Percentiles rank a stretch among this genome's conserved stretches.
phyloP scores from a whole-genome alignment of 2,329 filamentous ascomycete genomes.

The Trichoderma citrinoviride region DNA sequence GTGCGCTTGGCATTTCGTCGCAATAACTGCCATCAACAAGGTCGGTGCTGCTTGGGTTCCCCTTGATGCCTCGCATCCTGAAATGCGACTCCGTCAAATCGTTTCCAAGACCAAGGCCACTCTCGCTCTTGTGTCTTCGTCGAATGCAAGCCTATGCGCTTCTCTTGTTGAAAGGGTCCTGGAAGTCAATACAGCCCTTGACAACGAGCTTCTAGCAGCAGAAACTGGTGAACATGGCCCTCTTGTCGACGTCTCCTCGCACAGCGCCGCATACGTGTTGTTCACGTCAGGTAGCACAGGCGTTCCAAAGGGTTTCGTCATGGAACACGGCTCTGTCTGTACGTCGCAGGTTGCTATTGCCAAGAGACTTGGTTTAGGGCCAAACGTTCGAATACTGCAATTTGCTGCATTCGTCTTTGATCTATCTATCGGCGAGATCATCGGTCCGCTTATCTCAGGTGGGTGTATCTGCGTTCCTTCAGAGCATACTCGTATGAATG shows the following conservation, averaged over 20 bases:
- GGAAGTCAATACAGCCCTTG: conserved; percentile 6
- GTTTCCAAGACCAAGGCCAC: conserved; percentile 13
- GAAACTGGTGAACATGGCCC: background rate
- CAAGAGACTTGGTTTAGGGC: background rate
- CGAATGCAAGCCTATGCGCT: conserved; percentile 24
- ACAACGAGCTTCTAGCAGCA: background rate
- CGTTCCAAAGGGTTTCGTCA: conserved; percentile 14
- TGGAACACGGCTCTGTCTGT: conserved; percentile 18
- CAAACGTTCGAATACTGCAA: conserved; percentile 16
- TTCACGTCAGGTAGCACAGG: conserved; percentile 18
- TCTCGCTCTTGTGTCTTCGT: conserved; percentile 17
- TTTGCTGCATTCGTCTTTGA: conserved; percentile 23
- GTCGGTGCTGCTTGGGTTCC: conserved; percentile 26
- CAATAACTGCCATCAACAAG: conserved; percentile 24
- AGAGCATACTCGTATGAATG: conserved; percentile 19
- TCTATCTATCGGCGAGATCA: conserved; percentile 21
- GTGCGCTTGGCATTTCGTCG: conserved; percentile 26
- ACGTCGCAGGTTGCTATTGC: conserved; percentile 5
- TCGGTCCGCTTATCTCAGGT: conserved; percentile 17
- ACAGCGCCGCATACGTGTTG: conserved; percentile 9
- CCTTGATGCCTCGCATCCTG: conserved; percentile 24
- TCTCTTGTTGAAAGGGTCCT: conserved; percentile 18
- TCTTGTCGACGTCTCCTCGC: background rate
- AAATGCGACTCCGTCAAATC: conserved; percentile 19
- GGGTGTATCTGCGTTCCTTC: conserved; percentile 15